A percentile compares a stretch with the other conserved stretches of the same genome.
These are phyloP conservation scores for Iris pallida DNA, from an alignment of 116 monocot genomes.

Conservation along the genomic window DNA sequence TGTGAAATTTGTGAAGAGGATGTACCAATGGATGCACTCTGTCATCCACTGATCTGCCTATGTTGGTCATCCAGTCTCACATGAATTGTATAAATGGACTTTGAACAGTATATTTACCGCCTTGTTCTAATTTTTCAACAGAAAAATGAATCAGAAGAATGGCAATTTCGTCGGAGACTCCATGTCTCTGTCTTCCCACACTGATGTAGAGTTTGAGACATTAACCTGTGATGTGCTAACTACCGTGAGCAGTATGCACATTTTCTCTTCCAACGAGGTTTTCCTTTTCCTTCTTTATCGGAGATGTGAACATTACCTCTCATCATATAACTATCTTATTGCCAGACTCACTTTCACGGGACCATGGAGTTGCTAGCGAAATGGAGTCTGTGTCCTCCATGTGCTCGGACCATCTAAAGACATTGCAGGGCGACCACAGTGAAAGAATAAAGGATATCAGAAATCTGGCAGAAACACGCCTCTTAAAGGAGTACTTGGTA, in stretches of 20 bases:
- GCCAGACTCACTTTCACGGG: constrained; percentile 39
- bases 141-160: constrained; percentile 24
- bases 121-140: constrained; percentile 18
- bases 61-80: too few species aligned
- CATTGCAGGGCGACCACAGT: constrained; percentile 29
- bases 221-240: constrained; percentile 31
- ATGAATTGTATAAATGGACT: too few species aligned
- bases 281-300: neutral
- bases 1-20: too few species aligned
- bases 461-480: constrained; percentile 26
- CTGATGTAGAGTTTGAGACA: constrained; percentile 22
- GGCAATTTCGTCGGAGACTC: constrained; percentile 26
- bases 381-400: constrained; percentile 14
- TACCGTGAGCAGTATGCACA: constrained; percentile 23
- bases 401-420: constrained; percentile 26
- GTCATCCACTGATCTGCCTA: too few species aligned
- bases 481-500: constrained; percentile 51
- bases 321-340: neutral
- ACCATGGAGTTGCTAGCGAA: constrained; percentile 28
- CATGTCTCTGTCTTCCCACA: constrained; percentile 11
- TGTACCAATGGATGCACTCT: too few species aligned
- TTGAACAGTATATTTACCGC: too few species aligned
- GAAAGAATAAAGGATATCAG: constrained; percentile 31
- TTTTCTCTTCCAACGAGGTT: neutral
- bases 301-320: neutral